phyloP scores from a whole-genome alignment of 768 basidiomycete species.

The Boletus coccyginus region DNA sequence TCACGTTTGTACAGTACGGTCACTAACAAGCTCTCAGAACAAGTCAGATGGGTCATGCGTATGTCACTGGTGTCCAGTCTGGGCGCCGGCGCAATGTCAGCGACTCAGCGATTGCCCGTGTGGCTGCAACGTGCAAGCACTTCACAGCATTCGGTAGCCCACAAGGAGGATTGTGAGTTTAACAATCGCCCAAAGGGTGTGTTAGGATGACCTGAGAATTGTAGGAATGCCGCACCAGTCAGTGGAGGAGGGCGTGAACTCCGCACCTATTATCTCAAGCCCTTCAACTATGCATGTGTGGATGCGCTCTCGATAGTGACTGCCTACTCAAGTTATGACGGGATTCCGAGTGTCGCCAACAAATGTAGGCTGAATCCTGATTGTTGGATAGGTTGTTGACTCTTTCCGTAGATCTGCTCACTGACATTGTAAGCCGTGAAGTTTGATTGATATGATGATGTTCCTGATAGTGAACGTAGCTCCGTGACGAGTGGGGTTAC shows the following conservation, averaged over 20 bases:
- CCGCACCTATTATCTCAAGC: conserved; percentile 55
- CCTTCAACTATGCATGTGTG: conserved; percentile 61
- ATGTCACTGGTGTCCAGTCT: conserved; percentile 58
- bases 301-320: conserved; percentile 66
- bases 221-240: conserved; percentile 62
- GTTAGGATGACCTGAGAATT: not conserved
- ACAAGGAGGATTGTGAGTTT: conserved; percentile 59
- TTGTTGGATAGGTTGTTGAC: not conserved
- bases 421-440: conserved; percentile 11
- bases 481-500: conserved; percentile 60
- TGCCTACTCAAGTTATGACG: conserved; percentile 67
- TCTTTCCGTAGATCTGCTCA: conserved; percentile 12
- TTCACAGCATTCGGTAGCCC: conserved; percentile 70
- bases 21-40: conserved; percentile 32
- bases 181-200: not conserved
- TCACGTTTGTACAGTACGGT: not conserved
- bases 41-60: conserved; percentile 60
- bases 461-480: conserved; percentile 34
- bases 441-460: not conserved
- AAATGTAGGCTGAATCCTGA: conserved; percentile 36
- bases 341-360: conserved; percentile 58
- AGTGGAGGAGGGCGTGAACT: conserved; percentile 66
- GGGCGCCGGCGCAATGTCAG: conserved; percentile 56
- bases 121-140: conserved; percentile 73
- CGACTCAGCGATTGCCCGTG: conserved; percentile 51